These are phyloP conservation scores for Claviceps arundinis DNA, from an alignment of 2,329 filamentous ascomycete species.

Conservation along the genomic window DNA sequence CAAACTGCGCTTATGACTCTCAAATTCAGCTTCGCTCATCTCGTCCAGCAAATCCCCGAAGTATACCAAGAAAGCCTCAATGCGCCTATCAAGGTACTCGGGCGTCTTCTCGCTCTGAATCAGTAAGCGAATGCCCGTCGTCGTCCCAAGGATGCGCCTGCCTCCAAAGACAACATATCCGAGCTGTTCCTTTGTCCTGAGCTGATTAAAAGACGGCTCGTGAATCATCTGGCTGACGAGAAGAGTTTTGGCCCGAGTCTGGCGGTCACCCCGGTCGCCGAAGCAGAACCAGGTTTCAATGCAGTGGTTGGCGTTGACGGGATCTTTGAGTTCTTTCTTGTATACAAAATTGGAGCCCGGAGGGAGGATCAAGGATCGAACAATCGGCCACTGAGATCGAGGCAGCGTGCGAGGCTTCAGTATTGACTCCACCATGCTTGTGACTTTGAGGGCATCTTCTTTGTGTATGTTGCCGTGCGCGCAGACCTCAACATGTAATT, in stretches of 20 bases:
- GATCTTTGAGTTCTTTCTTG: conserved; percentile 67
- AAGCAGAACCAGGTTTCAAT: conserved; percentile 67
- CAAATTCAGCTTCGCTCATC: conserved; percentile 77
- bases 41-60: conserved; percentile 53
- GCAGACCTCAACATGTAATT: conserved; percentile 78
- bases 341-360: conserved; percentile 75
- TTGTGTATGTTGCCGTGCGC: conserved; percentile 90
- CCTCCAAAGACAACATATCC: conserved; percentile 93
- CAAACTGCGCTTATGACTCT: conserved; percentile 79
- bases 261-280: conserved; percentile 55
- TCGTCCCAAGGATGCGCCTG: conserved; percentile 56
- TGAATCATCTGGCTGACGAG: conserved; percentile 83
- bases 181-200: conserved; percentile 92
- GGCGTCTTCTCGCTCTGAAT: conserved; percentile 86
- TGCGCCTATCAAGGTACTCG: conserved; percentile 72
- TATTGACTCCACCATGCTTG: conserved; percentile 65
- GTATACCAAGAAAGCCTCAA: conserved; percentile 66
- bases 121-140: conserved; percentile 74
- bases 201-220: conserved; percentile 86
- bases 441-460: conserved; percentile 78
- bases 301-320: conserved; percentile 79
- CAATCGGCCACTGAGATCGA: conserved; percentile 64
- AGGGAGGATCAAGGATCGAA: conserved; percentile 64
- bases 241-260: conserved; percentile 60
- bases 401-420: conserved; percentile 64